Conservation (phyloP, 129 eudicot genomes). For the Cynara cardunculus region DNA sequence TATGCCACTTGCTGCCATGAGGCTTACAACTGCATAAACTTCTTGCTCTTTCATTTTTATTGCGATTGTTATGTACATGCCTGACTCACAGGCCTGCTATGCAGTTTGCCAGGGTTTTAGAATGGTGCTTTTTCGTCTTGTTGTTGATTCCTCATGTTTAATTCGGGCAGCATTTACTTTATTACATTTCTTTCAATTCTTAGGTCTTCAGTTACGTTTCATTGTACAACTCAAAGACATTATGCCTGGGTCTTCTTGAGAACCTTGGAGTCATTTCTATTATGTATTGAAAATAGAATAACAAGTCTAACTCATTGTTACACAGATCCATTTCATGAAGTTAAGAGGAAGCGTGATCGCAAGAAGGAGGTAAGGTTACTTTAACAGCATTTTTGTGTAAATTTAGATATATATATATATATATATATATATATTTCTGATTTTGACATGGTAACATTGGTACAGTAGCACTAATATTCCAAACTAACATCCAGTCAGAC, state of each 20-base stretch:
- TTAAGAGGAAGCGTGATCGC: constrained; percentile 69
- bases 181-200: background rate
- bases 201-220: background rate
- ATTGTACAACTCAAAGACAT: background rate
- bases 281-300: constrained; percentile 1
- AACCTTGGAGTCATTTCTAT: background rate
- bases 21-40: background rate
- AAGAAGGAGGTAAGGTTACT: constrained; percentile 61
- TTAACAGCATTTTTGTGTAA: background rate
- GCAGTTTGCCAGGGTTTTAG: background rate
- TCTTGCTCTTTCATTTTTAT: background rate
- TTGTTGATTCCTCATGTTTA: background rate
- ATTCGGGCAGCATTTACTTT: background rate
- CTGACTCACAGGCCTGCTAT: background rate
- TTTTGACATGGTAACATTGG: background rate
- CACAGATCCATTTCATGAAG: constrained; percentile 88
- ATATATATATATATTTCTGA: background rate
- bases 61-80: too few relatives aligned
- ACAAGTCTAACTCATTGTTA: constrained; percentile 22
- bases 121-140: background rate
- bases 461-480: background rate
- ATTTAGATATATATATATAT: background rate
- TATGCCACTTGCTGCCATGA: background rate
- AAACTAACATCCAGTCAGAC: background rate
- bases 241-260: background rate